Conservation (phyloP, 2,329 filamentous ascomycete species). For the Verticillium tricorpus region DNA sequence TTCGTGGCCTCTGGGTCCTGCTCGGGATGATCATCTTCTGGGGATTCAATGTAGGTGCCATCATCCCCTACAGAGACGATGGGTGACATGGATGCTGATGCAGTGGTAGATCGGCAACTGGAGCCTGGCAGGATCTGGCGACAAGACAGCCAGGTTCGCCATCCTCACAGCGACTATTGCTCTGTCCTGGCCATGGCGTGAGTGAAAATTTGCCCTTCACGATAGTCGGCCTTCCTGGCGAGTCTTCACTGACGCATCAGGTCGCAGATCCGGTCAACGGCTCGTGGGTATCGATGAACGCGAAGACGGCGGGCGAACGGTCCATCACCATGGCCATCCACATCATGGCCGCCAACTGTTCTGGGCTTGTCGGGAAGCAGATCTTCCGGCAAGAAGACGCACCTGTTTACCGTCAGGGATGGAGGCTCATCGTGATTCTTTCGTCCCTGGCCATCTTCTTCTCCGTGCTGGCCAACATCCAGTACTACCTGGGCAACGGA, state of each 20-base stretch:
- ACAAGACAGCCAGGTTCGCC: conserved; percentile 13
- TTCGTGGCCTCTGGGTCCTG: conserved; percentile 20
- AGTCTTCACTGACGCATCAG: not conserved
- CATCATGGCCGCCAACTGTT: conserved; percentile 26
- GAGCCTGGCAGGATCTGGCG: not conserved
- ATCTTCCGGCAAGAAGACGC: conserved; percentile 23
- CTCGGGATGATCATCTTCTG: conserved; percentile 20
- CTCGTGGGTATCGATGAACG: conserved; percentile 24
- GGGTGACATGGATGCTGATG: not conserved
- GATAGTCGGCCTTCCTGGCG: not conserved
- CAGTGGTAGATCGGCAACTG: not conserved
- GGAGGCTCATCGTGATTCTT: conserved; percentile 19
- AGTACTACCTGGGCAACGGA: not conserved
- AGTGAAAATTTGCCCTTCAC: conserved; percentile 7
- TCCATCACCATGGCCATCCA: conserved; percentile 27
- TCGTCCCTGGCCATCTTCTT: conserved; percentile 3
- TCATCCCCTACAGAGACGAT: not conserved
- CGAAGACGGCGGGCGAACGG: conserved; percentile 20
- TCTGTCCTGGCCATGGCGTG: conserved; percentile 24
- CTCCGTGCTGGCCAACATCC: not conserved
- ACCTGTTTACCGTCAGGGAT: conserved; percentile 22
- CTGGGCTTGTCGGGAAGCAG: conserved; percentile 24
- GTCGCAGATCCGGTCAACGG: conserved; percentile 18
- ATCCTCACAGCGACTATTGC: conserved; percentile 20
- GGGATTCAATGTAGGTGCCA: conserved; percentile 18